phyloP scores from a whole-genome alignment of 2,329 filamentous ascomycete genomes.

The Aspergillus glaucus region DNA sequence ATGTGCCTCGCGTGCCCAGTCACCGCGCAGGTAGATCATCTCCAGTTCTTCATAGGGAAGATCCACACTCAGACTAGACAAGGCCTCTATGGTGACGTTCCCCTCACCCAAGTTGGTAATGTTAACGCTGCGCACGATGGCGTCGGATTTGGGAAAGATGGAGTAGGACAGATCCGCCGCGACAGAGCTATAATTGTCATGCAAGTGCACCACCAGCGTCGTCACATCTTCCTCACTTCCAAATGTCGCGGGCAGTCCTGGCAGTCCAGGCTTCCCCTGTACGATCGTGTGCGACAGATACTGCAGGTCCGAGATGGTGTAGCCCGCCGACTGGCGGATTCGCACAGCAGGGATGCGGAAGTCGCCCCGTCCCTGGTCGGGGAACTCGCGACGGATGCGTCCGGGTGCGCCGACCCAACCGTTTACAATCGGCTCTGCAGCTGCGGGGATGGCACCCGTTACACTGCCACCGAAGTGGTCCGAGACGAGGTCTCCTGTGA shows the following conservation, averaged over 20 bases:
- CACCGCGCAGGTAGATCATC: conserved; percentile 56
- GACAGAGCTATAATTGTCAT: conserved; percentile 54
- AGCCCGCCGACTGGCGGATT: conserved; percentile 53
- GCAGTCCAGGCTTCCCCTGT: conserved; percentile 51
- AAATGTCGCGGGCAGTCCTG: conserved; percentile 55
- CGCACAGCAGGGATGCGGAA: conserved; percentile 57
- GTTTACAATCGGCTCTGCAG: conserved; percentile 26
- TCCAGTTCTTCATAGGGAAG: conserved; percentile 56
- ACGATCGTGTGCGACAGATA: conserved; percentile 54
- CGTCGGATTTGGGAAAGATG: conserved; percentile 56
- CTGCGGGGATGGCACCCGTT: conserved; percentile 46
- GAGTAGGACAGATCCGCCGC: conserved; percentile 57
- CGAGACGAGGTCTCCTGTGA: conserved; percentile 51
- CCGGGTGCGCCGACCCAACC: conserved; percentile 52
- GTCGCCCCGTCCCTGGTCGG: conserved; percentile 58
- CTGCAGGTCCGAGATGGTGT: conserved; percentile 53
- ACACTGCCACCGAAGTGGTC: conserved; percentile 57
- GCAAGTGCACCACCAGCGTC: conserved; percentile 53
- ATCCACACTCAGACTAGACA: conserved; percentile 58
- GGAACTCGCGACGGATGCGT: conserved; percentile 55
- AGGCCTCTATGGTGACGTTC: conserved; percentile 49
- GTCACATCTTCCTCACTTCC: conserved; percentile 51
- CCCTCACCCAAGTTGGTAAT: conserved; percentile 54
- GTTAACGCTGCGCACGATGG: conserved; percentile 55
- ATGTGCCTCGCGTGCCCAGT: conserved; percentile 57